Base-by-base conservation (phyloP, 1,284 basidiomycete genomes). In the Austroboletus novae-zelandiae region DNA sequence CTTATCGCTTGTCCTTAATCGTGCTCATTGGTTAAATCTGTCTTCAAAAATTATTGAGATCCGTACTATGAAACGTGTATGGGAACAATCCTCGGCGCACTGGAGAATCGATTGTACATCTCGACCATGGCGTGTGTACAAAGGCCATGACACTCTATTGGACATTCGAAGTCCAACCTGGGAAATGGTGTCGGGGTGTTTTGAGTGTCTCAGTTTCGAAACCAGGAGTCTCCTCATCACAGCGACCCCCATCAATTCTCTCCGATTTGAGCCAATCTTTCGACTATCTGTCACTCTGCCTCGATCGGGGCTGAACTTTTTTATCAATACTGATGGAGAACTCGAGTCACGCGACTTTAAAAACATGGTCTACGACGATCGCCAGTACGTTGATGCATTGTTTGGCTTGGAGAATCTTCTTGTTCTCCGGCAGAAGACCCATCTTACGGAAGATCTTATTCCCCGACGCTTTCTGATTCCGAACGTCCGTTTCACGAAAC, bases 1-100 rank as follows among this genome's bases (percentile, higher is more conserved):
- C 0, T 23, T n/a, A 1, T 45, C 52, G 4, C 60, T 79, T 9
- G 50, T 72, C 5, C 9, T 59, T 0, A 59, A 64, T 14, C 66
- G 70, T 44, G 57, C 61, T 5, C 73, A 75, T 51, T 77, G 75
- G 75, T 52, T 77, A 39, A 55, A 70, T 31, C 31, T 70, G 5
- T 20, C 48, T 0, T 58, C 57, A 2, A 41, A 51, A 1, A 43
- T 53, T 2, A 59, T 78, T 0, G 71, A 74, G 49, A 15, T 34
- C 5, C 32, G 11, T 11, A 2, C 32, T 11, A 14, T 34, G 3
- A 11, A 15, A 11, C 8, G 7, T 2, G 47, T 53, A 2, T 70
- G 71, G 70, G 31, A 47, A 4, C n/a, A 47, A 5, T 55, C 56
- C 0, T 25, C 43, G 7, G 10, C 13, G 2, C 7, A 37, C 15